These are phyloP conservation scores for Fusarium pseudoanthophilum DNA, from an alignment of 2,329 filamentous ascomycete genomes.

Conservation along the genomic window DNA sequence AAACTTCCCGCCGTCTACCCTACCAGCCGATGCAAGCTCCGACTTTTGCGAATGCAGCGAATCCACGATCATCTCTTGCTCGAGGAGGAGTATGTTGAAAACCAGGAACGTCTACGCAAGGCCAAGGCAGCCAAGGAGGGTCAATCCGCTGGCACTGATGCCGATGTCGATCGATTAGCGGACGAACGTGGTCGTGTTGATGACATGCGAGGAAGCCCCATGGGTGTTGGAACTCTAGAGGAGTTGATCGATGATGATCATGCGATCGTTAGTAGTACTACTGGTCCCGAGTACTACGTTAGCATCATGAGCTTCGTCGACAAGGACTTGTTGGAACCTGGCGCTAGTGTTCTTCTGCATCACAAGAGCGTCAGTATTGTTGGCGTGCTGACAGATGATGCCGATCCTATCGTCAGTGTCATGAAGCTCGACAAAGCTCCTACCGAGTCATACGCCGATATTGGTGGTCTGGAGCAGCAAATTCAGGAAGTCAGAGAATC, in stretches of 20 bases:
- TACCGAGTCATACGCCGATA: constrained; percentile 97
- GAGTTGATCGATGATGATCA: constrained; percentile 99
- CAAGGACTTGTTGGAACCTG: constrained; percentile 96
- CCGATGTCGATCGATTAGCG: constrained; percentile 82
- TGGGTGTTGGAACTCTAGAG: constrained; percentile 97
- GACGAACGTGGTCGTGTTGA: constrained; percentile 96
- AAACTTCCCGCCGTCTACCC: constrained; percentile 96
- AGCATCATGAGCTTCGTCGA: constrained; percentile 99
- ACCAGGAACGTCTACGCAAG: constrained; percentile 95
- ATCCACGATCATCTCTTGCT: constrained; percentile 97
- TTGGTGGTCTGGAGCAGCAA: constrained; percentile 92
- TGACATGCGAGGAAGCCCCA: constrained; percentile 97
- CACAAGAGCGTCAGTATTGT: constrained; percentile 99
- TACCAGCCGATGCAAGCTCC: constrained; percentile 96
- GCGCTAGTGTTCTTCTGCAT: constrained; percentile 92
- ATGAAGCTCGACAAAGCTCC: constrained; percentile 99
- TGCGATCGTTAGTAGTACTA: constrained; percentile 96
- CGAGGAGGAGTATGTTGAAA: constrained; percentile 99
- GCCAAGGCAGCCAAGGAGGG: constrained; percentile 84
- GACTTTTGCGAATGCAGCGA: constrained; percentile 96
- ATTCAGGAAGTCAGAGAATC: constrained; percentile 99
- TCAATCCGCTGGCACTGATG: constrained; percentile 75
- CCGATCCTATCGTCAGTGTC: constrained; percentile 93
- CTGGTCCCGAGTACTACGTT: constrained; percentile 98
- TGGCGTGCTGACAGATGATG: constrained; percentile 94